These are phyloP conservation scores for Gracilariopsis chorda DNA, from an alignment of 23 red algal genomes.

Conservation along the genomic window DNA sequence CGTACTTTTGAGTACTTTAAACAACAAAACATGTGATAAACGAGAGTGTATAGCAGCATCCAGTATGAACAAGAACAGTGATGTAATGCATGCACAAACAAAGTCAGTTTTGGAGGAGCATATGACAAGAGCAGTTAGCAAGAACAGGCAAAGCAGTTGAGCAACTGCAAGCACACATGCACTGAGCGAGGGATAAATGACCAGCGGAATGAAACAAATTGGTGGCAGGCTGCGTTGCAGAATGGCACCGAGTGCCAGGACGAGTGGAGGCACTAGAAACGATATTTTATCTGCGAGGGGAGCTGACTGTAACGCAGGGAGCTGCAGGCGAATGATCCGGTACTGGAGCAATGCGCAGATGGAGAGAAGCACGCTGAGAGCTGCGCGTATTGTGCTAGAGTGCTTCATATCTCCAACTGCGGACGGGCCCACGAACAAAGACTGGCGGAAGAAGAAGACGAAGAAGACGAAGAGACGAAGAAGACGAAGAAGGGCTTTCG, in stretches of 20 bases:
- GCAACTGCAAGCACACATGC: not conserved
- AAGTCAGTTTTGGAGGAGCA: not conserved
- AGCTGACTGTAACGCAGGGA: not conserved
- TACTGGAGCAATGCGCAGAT: not conserved
- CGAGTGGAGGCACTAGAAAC: not conserved
- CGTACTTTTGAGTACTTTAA: not conserved
- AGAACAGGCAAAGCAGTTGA: not conserved
- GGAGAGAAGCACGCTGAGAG: not conserved
- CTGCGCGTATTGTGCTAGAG: not conserved
- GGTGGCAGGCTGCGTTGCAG: not conserved
- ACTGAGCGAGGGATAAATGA: not conserved
- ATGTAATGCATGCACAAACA: not conserved
- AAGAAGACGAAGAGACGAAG: no score
- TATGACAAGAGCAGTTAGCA: not conserved
- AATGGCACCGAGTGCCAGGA: not conserved
- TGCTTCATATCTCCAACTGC: no score
- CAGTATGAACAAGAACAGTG: not conserved
- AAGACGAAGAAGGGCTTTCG: no score
- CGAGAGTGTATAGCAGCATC: not conserved
- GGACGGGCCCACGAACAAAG: no score
- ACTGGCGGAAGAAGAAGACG: no score
- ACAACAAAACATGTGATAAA: not conserved
- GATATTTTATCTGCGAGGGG: not conserved
- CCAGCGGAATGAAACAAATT: not conserved
- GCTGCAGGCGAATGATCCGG: slow-evolving; percentile 2